These are phyloP conservation scores for Cochlearia excelsa DNA, from an alignment of 345 rosid genomes.

Conservation along the genomic window DNA sequence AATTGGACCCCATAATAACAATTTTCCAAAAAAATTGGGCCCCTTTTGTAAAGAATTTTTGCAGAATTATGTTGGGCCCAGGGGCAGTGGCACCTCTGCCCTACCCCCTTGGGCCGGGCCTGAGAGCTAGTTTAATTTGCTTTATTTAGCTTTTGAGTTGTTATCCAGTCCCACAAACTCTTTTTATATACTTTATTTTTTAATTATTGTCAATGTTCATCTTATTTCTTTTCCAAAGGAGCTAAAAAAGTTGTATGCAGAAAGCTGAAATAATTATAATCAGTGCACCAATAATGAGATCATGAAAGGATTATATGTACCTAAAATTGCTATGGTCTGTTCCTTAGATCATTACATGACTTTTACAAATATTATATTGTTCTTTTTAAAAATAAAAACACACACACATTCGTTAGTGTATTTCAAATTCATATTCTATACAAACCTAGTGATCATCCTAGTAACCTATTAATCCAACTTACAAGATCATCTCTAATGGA, in stretches of 20 bases:
- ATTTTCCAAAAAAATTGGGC: no score
- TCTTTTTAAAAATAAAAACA: no score
- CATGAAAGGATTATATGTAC: conserved; percentile 19
- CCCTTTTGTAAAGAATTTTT: no score
- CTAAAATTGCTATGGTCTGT: background rate
- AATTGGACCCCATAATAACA: no score
- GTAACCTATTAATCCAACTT: no score
- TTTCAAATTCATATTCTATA: no score
- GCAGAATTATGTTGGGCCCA: no score
- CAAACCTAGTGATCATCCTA: no score
- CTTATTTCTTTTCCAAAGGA: conserved; percentile 6
- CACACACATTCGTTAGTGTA: no score
- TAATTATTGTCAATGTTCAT: background rate
- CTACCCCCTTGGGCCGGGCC: no score
- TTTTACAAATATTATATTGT: background rate
- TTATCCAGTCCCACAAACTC: conserved; percentile 30
- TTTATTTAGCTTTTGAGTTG: conserved; percentile 34
- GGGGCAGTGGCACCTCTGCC: no score
- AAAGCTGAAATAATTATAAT: background rate
- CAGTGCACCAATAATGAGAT: conserved; percentile 32
- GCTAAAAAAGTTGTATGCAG: conserved; percentile 1
- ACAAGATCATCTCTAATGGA: no score
- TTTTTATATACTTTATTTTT: background rate
- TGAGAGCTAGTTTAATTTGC: conserved; percentile 25
- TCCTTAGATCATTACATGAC: background rate